Conservation (phyloP, 176 grass and related monocot species). For the Otatea glauca region DNA sequence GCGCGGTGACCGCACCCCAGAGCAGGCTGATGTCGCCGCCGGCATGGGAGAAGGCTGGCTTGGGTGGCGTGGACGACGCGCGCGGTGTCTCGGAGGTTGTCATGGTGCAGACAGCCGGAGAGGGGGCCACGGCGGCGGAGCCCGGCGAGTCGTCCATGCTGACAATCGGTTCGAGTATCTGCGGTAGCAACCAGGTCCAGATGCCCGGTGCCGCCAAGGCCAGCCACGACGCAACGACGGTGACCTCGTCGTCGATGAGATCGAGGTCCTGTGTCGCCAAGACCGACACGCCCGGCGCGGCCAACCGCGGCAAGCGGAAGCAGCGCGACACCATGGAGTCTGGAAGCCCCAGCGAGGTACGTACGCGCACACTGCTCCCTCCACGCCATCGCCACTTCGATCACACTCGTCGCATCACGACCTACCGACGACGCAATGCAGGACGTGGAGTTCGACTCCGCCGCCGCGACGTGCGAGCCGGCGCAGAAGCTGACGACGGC, state of each 20-base stretch:
- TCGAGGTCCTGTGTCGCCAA: conserved; percentile 44
- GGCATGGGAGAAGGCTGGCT: neutral
- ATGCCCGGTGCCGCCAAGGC: neutral
- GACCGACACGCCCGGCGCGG: neutral
- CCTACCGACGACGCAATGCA: neutral
- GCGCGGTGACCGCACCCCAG: neutral
- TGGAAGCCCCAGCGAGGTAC: conserved; percentile 54
- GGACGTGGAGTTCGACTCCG: conserved; percentile 61
- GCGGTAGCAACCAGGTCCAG: conserved; percentile 60
- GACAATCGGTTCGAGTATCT: conserved; percentile 58
- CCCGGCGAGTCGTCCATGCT: conserved; percentile 51
- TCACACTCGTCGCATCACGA: neutral
- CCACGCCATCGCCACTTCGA: neutral
- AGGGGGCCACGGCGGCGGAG: neutral
- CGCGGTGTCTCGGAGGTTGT: neutral
- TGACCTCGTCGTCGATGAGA: conserved; percentile 38
- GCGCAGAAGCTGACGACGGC: conserved; percentile 28
- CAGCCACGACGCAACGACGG: neutral
- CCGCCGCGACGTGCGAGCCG: conserved; percentile 42
- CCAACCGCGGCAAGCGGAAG: conserved; percentile 60
- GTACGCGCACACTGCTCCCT: neutral
- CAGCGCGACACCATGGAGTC: conserved; percentile 52
- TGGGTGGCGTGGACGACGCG: neutral
- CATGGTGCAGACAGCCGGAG: neutral
- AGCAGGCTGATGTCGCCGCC: conserved; percentile 53